Conservation (phyloP, 2,329 filamentous ascomycete genomes). For the Aspergillus fijiensis region DNA sequence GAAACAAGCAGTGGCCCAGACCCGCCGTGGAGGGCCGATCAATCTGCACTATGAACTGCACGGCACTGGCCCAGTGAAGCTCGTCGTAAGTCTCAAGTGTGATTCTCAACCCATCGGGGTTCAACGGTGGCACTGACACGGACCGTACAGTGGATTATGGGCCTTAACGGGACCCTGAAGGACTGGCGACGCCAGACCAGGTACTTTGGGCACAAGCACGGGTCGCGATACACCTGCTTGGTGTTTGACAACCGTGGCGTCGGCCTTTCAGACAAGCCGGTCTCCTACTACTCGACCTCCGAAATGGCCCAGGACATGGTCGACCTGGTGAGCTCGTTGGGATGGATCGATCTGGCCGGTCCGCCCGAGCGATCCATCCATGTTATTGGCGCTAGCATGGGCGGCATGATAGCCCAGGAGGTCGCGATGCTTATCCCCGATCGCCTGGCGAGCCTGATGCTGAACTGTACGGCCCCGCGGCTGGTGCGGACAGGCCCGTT, state of each 20-base stretch:
- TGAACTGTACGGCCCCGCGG: constrained; percentile 62
- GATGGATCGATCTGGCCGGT: constrained; percentile 56
- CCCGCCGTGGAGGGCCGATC: constrained; percentile 67
- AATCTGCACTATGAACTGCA: constrained; percentile 78
- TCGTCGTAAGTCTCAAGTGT: constrained; percentile 62
- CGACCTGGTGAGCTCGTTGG: constrained; percentile 67
- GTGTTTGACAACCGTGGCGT: constrained; percentile 84
- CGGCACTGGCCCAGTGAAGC: constrained; percentile 67
- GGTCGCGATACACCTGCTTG: constrained; percentile 68
- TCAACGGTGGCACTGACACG: not conserved
- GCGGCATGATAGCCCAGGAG: constrained; percentile 91
- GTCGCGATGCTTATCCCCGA: constrained; percentile 47
- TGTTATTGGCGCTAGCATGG: constrained; percentile 77
- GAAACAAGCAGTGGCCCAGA: constrained; percentile 63
- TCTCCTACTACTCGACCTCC: constrained; percentile 74
- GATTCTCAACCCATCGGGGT: not conserved
- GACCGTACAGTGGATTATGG: constrained; percentile 69
- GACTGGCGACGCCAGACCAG: constrained; percentile 82
- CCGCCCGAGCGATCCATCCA: constrained; percentile 56
- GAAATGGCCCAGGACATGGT: constrained; percentile 80
- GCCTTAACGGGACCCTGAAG: constrained; percentile 66
- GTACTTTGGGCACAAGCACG: constrained; percentile 73
- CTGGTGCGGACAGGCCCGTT: constrained; percentile 60
- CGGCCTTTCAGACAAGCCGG: constrained; percentile 74
- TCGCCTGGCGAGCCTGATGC: constrained; percentile 56